Percentiles rank a stretch among this genome's conserved stretches.
These are phyloP conservation scores for Globisporangium abappressorium DNA, from an alignment of 352 stramenopile species.

Conservation along the genomic window DNA sequence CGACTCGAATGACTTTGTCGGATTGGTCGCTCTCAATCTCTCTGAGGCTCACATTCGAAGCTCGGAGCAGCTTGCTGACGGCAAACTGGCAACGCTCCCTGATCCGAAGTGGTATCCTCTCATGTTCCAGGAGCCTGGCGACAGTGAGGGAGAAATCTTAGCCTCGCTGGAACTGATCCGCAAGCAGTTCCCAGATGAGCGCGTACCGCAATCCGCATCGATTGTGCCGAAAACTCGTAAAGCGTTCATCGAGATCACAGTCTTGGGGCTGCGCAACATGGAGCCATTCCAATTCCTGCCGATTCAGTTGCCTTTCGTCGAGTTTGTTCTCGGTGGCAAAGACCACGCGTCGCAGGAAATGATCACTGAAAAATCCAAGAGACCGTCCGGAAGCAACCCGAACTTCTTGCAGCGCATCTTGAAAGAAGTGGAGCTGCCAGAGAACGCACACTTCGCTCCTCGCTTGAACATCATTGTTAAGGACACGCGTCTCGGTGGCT, in stretches of 20 bases:
- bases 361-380: constrained; percentile 85
- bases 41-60: constrained; percentile 69
- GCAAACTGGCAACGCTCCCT: constrained; percentile 41
- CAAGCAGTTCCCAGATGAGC: constrained; percentile 68
- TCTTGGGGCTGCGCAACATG: constrained; percentile 84
- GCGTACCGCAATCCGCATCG: constrained; percentile 41
- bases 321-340: constrained; percentile 87
- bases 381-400: constrained; percentile 74
- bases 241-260: constrained; percentile 82
- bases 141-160: constrained; percentile 81
- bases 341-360: constrained; percentile 77
- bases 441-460: constrained; percentile 86
- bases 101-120: constrained; percentile 76
- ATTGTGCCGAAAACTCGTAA: constrained; percentile 68
- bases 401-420: constrained; percentile 91
- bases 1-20: constrained; percentile 68
- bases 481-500: constrained; percentile 85
- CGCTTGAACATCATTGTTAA: constrained; percentile 89
- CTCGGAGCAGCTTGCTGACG: constrained; percentile 49
- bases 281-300: constrained; percentile 87
- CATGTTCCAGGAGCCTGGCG: constrained; percentile 72
- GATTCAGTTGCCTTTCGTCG: constrained; percentile 84
- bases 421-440: constrained; percentile 83
- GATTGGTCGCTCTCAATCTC: constrained; percentile 56
- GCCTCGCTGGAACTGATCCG: constrained; percentile 71